Percentiles rank a stretch among this genome's conserved stretches.
Evolutionary conservation across 768 basidiomycete genomes (phyloP).

Genomic region (Dictyophora rubrovolvata): DNA sequence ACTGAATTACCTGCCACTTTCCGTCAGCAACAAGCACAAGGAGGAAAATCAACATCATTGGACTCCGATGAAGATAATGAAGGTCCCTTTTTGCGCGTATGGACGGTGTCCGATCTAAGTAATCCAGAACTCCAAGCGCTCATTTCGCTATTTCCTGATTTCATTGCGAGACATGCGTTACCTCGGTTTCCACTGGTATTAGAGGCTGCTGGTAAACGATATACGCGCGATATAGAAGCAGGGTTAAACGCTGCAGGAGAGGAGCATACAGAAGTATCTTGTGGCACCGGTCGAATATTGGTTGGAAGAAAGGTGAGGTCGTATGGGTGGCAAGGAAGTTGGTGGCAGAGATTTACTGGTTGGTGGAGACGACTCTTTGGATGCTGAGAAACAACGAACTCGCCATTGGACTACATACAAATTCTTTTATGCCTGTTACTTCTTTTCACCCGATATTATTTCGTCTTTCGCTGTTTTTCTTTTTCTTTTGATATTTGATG

Average conservation of each 20-base stretch:
- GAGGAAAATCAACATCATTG: constrained; percentile 15
- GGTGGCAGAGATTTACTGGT: constrained; percentile 67
- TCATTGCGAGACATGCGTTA: constrained; percentile 57
- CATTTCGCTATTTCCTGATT: constrained; percentile 65
- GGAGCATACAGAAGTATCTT: constrained; percentile 49
- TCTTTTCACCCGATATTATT: neutral
- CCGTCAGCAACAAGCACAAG: constrained; percentile 21
- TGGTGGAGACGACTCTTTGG: constrained; percentile 72
- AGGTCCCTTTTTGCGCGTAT: constrained; percentile 51
- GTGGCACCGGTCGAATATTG: constrained; percentile 84
- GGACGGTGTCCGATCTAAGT: constrained; percentile 71
- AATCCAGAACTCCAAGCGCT: constrained; percentile 67
- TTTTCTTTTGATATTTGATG: neutral
- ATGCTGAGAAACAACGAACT: constrained; percentile 34
- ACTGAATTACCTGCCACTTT: constrained; percentile 14
- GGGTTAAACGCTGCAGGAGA: constrained; percentile 42
- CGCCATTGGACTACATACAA: neutral
- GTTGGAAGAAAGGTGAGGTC: constrained; percentile 49
- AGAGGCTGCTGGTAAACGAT: constrained; percentile 21
- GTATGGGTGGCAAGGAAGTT: constrained; percentile 62
- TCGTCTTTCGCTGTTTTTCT: neutral
- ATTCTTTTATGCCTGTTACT: no score
- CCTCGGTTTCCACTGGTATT: constrained; percentile 59
- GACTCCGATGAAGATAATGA: constrained; percentile 28
- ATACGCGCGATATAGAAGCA: constrained; percentile 56